These are phyloP conservation scores for Aspergillus pseudonomiae DNA, from an alignment of 2,329 filamentous ascomycete species.

Conservation along the genomic window DNA sequence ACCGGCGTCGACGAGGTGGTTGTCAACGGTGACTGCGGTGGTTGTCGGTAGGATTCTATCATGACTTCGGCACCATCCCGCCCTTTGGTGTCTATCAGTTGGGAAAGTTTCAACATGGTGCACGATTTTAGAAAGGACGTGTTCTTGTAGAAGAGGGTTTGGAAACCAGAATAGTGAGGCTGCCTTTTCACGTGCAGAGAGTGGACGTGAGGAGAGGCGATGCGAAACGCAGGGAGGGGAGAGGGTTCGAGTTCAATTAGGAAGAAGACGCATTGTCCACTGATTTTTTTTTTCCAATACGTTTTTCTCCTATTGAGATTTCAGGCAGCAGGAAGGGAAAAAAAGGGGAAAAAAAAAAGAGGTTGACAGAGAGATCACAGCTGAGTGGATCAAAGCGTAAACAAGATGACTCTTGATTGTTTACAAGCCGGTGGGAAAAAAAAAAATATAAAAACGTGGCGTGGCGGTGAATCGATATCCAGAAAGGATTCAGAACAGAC, in stretches of 20 bases:
- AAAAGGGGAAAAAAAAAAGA: conserved; percentile 1
- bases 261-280: conserved; percentile 18
- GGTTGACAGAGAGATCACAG: background rate
- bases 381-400: background rate
- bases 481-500: conserved; percentile 3
- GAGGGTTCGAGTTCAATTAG: conserved; percentile 10
- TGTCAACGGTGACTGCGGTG: conserved; percentile 36
- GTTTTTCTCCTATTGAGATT: background rate
- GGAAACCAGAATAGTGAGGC: conserved; percentile 16
- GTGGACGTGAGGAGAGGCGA: conserved; percentile 17
- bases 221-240: conserved; percentile 15
- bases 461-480: conserved; percentile 18
- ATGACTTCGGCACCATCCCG: conserved; percentile 33
- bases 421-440: conserved; percentile 3
- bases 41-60: conserved; percentile 25
- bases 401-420: conserved; percentile 13
- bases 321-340: background rate
- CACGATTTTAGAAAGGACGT: conserved; percentile 9
- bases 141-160: conserved; percentile 5
- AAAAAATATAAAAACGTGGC: conserved; percentile 13
- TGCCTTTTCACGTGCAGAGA: conserved; percentile 23
- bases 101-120: conserved; percentile 40
- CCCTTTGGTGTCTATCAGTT: conserved; percentile 37
- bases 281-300: background rate
- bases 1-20: conserved; percentile 40